These are phyloP conservation scores for Populus hybrid DNA, from an alignment of 441 rosid genomes.

Conservation along the genomic window DNA sequence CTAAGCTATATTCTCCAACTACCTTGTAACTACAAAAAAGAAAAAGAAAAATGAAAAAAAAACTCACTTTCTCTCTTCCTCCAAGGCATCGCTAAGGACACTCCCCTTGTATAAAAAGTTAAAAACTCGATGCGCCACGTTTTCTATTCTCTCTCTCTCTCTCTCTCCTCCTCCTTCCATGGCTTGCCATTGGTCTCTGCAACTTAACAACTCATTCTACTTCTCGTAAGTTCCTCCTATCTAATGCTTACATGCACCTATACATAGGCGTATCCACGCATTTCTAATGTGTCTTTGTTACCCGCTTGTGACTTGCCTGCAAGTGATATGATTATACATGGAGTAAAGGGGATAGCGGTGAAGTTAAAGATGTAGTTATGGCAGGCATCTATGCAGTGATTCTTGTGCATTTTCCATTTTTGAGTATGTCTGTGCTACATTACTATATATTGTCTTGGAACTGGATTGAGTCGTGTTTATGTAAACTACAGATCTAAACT, in stretches of 20 bases:
- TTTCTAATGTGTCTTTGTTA: too few relatives aligned
- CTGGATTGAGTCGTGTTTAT: too few relatives aligned
- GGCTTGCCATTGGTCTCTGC: conserved; percentile 44
- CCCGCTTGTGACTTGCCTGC: too few relatives aligned
- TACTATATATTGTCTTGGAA: too few relatives aligned
- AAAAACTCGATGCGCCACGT: background rate
- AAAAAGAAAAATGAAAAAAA: background rate
- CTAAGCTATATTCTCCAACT: conserved; percentile 14
- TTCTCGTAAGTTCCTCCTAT: conserved; percentile 33
- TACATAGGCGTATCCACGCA: background rate
- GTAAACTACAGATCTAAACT: too few relatives aligned
- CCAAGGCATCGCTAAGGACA: conserved; percentile 27
- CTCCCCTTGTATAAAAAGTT: background rate
- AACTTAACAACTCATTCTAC: conserved; percentile 21
- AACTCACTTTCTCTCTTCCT: conserved; percentile 21
- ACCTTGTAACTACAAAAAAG: background rate
- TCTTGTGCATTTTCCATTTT: too few relatives aligned
- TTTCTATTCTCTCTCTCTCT: background rate
- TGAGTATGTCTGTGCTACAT: too few relatives aligned
- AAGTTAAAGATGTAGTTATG: too few relatives aligned
- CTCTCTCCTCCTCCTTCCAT: conserved; percentile 25
- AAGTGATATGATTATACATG: too few relatives aligned
- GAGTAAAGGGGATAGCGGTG: too few relatives aligned
- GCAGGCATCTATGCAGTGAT: too few relatives aligned
- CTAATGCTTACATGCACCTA: background rate